These are phyloP conservation scores for Sanghuangporus weigelae DNA, from an alignment of 1,284 basidiomycete species.

Conservation along the genomic window DNA sequence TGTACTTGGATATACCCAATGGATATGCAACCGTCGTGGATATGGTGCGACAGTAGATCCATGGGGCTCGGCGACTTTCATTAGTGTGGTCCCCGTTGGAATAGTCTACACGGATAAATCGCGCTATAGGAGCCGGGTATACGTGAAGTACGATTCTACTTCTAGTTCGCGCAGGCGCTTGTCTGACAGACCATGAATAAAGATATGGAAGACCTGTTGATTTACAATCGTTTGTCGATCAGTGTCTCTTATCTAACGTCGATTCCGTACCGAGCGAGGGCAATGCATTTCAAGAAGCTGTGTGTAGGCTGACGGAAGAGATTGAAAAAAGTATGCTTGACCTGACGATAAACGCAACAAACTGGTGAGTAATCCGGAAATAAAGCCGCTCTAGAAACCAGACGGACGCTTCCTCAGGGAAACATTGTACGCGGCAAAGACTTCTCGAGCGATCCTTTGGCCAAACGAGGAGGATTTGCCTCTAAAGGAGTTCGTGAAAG, in stretches of 20 bases:
- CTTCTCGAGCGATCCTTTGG: conserved; percentile 60
- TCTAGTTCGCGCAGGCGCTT: background rate
- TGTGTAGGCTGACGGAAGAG: conserved; percentile 54
- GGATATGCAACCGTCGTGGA: conserved; percentile 25
- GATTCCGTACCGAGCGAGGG: conserved; percentile 28
- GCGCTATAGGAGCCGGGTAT: conserved; percentile 55
- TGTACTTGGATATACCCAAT: conserved; percentile 68
- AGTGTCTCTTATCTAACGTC: conserved; percentile 32
- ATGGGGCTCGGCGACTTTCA: background rate
- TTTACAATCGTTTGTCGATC: conserved; percentile 38
- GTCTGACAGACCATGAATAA: background rate
- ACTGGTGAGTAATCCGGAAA: conserved; percentile 48
- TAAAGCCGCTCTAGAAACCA: background rate
- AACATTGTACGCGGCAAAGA: conserved; percentile 49
- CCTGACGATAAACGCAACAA: conserved; percentile 63
- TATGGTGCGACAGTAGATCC: conserved; percentile 3
- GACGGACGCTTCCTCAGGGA: conserved; percentile 39
- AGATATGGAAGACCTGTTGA: conserved; percentile 49
- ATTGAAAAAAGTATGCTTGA: conserved; percentile 48
- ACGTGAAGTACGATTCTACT: conserved; percentile 33
- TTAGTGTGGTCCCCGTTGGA: conserved; percentile 62
- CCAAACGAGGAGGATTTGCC: conserved; percentile 39
- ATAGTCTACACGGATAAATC: conserved; percentile 75
- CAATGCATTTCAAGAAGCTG: conserved; percentile 44
- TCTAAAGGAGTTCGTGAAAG: conserved; percentile 46